Base-by-base conservation (phyloP, 106 monocot genomes). In the Dendrobium catenatum region DNA sequence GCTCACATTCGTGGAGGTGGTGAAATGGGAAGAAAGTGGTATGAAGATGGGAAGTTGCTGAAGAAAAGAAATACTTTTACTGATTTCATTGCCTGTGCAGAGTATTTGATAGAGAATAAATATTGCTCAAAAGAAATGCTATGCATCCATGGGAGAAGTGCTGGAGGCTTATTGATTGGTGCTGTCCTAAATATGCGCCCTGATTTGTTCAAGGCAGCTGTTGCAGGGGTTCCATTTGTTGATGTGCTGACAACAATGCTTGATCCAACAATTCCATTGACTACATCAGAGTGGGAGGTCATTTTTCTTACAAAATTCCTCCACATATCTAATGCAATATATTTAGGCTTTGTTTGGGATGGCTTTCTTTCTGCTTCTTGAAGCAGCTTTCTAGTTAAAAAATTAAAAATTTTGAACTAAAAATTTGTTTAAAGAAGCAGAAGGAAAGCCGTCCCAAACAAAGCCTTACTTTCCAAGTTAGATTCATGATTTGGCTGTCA, bases 271-370 rank as follows among this genome's bases (percentile, higher is more conserved):
- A 95, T 99, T 78, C 98, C 95, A 5, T 86, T 99, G 86, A 99
- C 98, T 46, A 95, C 98, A 51, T 79, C 91, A 40, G 98, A 99
- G 58, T 99, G 98, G 98, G 98, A 99, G 95, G 95, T 95, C 17
- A 70, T 79, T 17, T 76, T 73, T 49, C 48, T 49, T 48, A 76
- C 76, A n/a, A 76, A 24, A 9, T 76, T 76, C n/a, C 9, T 48
- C 5, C 43, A 73, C 4, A 73, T 73, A 42, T 42, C 43, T 20
- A 42, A 6, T 17, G 4, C 42, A 18, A 42, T 6, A 1, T 42
- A 19, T 42, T 5, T 37, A 2, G 2, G 4, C 4, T 31, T 31
- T 1, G 31, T 31, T 31, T 1, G 31, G 31, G 31, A 31, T 1
- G 1, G 31, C 31, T 31, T 31, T 31, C 1, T 1, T 31, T 31